A percentile compares a stretch with the other conserved stretches of the same genome.
Conservation (phyloP, 2,329 filamentous ascomycete genomes). For the Hypomyces perniciosus region DNA sequence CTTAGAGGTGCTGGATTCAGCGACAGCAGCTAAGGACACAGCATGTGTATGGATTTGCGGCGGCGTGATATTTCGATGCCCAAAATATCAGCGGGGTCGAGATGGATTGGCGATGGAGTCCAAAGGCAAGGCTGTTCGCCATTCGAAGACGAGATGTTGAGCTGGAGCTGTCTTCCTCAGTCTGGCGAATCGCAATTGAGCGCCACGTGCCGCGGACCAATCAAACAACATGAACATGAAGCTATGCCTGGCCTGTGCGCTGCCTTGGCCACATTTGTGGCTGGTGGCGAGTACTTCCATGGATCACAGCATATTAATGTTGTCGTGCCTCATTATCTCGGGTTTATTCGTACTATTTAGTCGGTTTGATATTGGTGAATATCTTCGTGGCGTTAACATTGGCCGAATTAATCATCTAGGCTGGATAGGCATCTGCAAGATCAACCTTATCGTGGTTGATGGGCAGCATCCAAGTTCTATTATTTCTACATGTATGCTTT, state of each 20-base stretch:
- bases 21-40: not conserved
- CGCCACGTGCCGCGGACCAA: not conserved
- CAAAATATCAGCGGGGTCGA: not conserved
- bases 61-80: not conserved
- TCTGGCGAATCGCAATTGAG: constrained; percentile 6
- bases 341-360: too few species aligned
- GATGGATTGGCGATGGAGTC: not conserved
- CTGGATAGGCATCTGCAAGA: too few species aligned
- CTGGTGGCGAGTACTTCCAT: too few species aligned
- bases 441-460: too few species aligned
- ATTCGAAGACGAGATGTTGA: constrained; percentile 5
- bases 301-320: too few species aligned
- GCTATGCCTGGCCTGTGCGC: constrained; percentile 4
- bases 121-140: constrained; percentile 8
- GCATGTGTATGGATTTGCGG: not conserved
- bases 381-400: too few species aligned
- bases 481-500: too few species aligned
- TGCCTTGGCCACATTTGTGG: not conserved
- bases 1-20: not conserved
- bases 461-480: too few species aligned
- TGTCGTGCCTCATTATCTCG: too few species aligned
- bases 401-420: too few species aligned
- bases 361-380: too few species aligned
- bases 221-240: not conserved
- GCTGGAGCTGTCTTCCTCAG: not conserved